Evolutionary conservation across 371 early-diverging fungal species (phyloP).

Genomic region (Coemansia sp.): DNA sequence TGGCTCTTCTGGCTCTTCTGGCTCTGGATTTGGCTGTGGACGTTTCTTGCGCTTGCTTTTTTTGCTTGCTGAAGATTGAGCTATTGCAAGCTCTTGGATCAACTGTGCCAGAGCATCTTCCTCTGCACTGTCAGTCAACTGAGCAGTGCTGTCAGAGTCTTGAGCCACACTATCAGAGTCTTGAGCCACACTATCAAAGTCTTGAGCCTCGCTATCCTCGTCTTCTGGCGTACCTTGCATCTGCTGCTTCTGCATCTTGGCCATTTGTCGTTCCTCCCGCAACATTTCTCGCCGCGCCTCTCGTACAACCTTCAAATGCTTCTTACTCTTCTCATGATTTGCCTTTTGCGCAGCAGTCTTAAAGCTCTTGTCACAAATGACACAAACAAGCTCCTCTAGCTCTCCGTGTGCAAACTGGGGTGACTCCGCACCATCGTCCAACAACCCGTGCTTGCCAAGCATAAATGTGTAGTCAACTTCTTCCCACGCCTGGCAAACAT

Average conservation of each 20-base stretch:
- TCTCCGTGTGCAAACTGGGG: slow-evolving; percentile 14
- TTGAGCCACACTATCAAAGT: neutral
- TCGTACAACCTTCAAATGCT: slow-evolving; percentile 50
- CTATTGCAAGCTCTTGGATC: slow-evolving; percentile 13
- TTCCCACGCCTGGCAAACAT: slow-evolving; percentile 54
- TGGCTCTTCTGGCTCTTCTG: neutral
- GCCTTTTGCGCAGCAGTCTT: slow-evolving; percentile 48
- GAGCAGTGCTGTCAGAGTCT: neutral
- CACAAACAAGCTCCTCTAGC: slow-evolving; percentile 31
- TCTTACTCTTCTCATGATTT: slow-evolving; percentile 52
- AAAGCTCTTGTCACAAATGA: slow-evolving; percentile 45
- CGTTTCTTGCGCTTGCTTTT: slow-evolving; percentile 42
- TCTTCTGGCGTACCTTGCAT: neutral
- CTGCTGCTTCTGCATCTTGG: slow-evolving; percentile 12
- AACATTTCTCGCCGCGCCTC: slow-evolving; percentile 37
- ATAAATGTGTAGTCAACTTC: slow-evolving; percentile 52
- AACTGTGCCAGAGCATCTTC: slow-evolving; percentile 22
- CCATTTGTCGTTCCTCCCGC: slow-evolving; percentile 32
- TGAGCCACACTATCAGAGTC: neutral
- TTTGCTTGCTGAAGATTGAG: slow-evolving; percentile 7
- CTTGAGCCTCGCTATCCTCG: neutral
- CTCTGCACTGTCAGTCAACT: neutral
- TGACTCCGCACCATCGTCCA: neutral
- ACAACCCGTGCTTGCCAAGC: slow-evolving; percentile 31
- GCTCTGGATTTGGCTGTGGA: neutral